A percentile compares a stretch with the other conserved stretches of the same genome.
Evolutionary conservation across 2,329 filamentous ascomycete species (phyloP).

Genomic region (Venturiaceae sp.): DNA sequence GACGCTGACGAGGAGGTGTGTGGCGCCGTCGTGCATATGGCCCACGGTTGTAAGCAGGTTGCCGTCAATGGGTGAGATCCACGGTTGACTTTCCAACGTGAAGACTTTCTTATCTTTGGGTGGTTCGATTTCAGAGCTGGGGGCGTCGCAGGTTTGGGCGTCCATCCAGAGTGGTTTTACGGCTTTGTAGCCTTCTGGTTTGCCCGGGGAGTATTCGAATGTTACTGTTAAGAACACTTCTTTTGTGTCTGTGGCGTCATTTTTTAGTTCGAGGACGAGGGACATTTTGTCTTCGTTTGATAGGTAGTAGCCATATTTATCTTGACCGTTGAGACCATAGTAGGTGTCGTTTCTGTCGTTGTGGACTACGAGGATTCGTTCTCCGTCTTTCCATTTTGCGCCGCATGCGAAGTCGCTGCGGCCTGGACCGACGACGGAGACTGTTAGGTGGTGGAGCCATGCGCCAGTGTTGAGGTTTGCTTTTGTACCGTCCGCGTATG

Average conservation of each 20-base stretch:
- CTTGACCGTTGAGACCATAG: neutral
- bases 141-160: conserved; percentile 2
- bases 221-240: neutral
- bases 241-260: conserved; percentile 4
- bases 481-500: neutral
- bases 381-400: neutral
- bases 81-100: neutral
- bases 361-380: conserved; percentile 6
- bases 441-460: conserved; percentile 2
- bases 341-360: conserved; percentile 8
- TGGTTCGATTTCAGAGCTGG: neutral
- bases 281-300: conserved; percentile 5
- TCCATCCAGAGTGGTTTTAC: conserved; percentile 7
- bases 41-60: conserved; percentile 8
- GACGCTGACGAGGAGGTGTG: neutral
- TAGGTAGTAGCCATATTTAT: conserved; percentile 7
- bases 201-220: conserved; percentile 2
- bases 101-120: conserved; percentile 4
- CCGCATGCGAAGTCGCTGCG: conserved; percentile 4
- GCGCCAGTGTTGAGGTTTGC: conserved; percentile 6
- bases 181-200: neutral
- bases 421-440: conserved; percentile 3
- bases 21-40: conserved; percentile 7
- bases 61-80: conserved; percentile 3
- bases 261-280: conserved; percentile 3